phyloP scores from a whole-genome alignment of 352 stramenopile species.

The Globisporangium parvum region DNA sequence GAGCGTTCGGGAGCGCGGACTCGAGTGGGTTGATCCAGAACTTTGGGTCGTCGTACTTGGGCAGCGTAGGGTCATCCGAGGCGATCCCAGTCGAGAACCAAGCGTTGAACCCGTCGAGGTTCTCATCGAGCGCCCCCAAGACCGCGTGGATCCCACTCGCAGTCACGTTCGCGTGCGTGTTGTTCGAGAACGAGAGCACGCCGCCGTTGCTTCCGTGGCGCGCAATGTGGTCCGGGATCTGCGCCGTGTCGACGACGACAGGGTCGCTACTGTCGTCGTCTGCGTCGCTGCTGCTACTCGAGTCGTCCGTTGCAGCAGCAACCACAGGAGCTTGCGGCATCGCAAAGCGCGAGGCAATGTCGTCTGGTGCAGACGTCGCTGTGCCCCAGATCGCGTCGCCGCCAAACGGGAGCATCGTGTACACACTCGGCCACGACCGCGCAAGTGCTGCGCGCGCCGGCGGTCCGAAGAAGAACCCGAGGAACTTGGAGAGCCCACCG shows the following conservation, averaged over 20 bases:
- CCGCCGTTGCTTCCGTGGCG: slow-evolving; percentile 43
- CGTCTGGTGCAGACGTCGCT: slow-evolving; percentile 43
- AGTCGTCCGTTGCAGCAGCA: not conserved
- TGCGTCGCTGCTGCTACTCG: not conserved
- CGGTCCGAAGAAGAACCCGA: slow-evolving; percentile 75
- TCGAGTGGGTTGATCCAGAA: slow-evolving; percentile 88
- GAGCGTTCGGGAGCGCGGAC: slow-evolving; percentile 83
- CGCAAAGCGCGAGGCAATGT: slow-evolving; percentile 54
- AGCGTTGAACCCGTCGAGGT: slow-evolving; percentile 36
- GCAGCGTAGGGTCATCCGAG: slow-evolving; percentile 28
- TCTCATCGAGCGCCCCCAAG: slow-evolving; percentile 38
- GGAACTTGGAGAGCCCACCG: slow-evolving; percentile 77
- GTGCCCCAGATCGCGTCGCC: slow-evolving; percentile 88
- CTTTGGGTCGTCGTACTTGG: slow-evolving; percentile 50
- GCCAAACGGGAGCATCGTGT: slow-evolving; percentile 91
- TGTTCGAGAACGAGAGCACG: slow-evolving; percentile 52
- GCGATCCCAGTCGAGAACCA: slow-evolving; percentile 38
- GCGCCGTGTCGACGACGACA: slow-evolving; percentile 19
- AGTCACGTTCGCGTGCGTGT: slow-evolving; percentile 50
- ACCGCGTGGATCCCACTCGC: slow-evolving; percentile 36
- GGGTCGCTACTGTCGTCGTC: slow-evolving; percentile 10
- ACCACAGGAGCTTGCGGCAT: slow-evolving; percentile 24
- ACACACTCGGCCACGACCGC: slow-evolving; percentile 80
- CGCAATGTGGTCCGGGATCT: slow-evolving; percentile 38
- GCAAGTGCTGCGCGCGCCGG: slow-evolving; percentile 48